Base-by-base conservation (phyloP, 176 grass and related monocot genomes). In the Pharus latifolius region DNA sequence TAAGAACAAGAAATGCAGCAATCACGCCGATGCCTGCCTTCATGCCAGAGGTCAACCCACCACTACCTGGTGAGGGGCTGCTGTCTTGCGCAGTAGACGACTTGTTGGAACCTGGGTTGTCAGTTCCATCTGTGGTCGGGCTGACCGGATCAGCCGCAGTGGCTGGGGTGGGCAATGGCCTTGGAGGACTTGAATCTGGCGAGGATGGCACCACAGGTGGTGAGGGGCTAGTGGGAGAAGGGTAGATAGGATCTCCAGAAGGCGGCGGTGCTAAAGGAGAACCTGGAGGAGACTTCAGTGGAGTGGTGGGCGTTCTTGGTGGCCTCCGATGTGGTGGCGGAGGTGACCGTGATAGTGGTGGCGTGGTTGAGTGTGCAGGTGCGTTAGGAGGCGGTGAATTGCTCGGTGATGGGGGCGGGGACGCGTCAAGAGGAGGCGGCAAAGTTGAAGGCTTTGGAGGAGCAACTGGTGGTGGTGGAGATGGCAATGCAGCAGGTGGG, bases 21-120 rank as follows among this genome's bases (percentile, higher is more conserved):
- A 86, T 28, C 7, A 88, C 53, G 0, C 80, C 89, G 14, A 94
- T 88, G 35, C 87, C 68, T 1, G 69, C 84, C 31, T 78, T 58
- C 60, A 67, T n/a, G 40, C 90, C 82, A 4, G 76, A 24, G 18
- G 56, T 73, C 19, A 79, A 8, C 8, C 87, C 72, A 20, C 60
- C 33, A 63, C 52, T 48, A 13, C 6, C 28, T 8, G 24, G 18
- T 0, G 69, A 60, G 37, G 42, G n/a, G 62, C 65, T 17, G 28
- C 5, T 55, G 29, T 41, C 26, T 10, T 30, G 56, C 3, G 9
- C 24, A 3, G 41, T 17, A 5, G 34, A 48, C 10, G 73, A 56
- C 13, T 63, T 77, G 56, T 52, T 55, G n/a, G 77, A 79, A 72
- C 26, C 40, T 7, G 57, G 57, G 30, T 6, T 51, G 5, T 26